These are phyloP conservation scores for Globisporangium yorkense DNA, from an alignment of 352 stramenopile species.

Conservation along the genomic window DNA sequence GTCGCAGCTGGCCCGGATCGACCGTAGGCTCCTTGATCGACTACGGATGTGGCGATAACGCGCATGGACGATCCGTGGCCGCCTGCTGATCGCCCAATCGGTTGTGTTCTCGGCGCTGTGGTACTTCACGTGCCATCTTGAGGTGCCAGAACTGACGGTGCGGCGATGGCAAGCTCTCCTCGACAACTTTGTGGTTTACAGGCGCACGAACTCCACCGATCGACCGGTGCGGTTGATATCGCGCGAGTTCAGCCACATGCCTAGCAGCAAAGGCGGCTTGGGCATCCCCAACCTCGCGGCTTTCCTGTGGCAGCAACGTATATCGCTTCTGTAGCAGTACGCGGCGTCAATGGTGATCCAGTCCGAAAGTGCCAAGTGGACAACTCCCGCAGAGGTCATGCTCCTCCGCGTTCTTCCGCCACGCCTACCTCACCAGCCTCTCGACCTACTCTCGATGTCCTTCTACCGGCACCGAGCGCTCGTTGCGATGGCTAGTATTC, in stretches of 20 bases:
- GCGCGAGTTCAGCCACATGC: neutral
- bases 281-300: neutral
- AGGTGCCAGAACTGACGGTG: neutral
- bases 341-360: neutral
- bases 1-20: no score
- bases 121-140: slow-evolving; percentile 10
- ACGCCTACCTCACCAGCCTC: neutral
- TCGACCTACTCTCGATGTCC: slow-evolving; percentile 1
- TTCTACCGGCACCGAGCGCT: neutral
- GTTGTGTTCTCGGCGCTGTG: slow-evolving; percentile 8
- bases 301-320: neutral
- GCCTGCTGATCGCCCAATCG: no score
- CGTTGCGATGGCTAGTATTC: neutral
- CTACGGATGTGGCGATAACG: no score
- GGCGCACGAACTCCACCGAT: no score
- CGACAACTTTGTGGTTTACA: no score
- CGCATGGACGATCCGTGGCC: no score
- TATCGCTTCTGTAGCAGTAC: slow-evolving; percentile 2
- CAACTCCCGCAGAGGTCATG: neutral
- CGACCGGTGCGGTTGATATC: neutral
- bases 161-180: no score
- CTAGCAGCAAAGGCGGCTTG: neutral
- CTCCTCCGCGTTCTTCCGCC: neutral
- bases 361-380: neutral
- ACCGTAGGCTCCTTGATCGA: no score